These are phyloP conservation scores for Ophiostoma perfectum DNA, from an alignment of 2,329 filamentous ascomycete genomes.

Conservation along the genomic window DNA sequence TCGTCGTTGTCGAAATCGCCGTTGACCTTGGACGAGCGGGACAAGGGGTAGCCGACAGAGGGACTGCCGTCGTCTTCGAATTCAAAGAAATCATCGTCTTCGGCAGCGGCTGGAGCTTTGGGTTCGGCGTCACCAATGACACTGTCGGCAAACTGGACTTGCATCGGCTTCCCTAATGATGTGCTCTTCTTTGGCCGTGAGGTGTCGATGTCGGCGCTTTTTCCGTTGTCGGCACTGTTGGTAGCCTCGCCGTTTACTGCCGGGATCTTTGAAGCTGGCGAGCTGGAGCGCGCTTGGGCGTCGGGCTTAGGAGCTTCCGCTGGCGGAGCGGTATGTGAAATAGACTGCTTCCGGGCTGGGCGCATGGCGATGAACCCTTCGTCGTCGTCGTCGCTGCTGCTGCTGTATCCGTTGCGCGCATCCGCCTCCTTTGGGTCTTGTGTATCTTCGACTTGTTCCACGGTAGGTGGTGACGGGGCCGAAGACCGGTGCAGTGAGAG, in stretches of 20 bases:
- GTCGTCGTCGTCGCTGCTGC: constrained; percentile 21
- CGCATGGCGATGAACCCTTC: constrained; percentile 26
- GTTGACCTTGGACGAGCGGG: constrained; percentile 17
- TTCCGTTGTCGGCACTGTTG: neutral
- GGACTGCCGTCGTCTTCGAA: constrained; percentile 33
- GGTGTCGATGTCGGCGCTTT: neutral
- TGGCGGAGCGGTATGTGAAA: neutral
- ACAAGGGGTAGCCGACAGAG: constrained; percentile 23
- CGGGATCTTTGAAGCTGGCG: neutral
- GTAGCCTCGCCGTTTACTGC: neutral
- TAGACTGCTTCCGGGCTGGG: constrained; percentile 14
- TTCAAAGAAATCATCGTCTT: constrained; percentile 26
- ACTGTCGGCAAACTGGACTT: constrained; percentile 5
- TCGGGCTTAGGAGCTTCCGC: neutral
- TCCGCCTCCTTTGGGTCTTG: neutral
- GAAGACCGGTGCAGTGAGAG: neutral
- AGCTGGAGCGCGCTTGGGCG: neutral
- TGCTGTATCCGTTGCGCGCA: neutral
- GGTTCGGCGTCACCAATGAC: neutral
- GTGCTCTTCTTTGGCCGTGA: neutral
- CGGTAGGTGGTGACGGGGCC: neutral
- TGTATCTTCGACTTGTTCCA: constrained; percentile 1
- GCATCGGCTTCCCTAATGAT: neutral
- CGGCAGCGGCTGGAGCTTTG: neutral
- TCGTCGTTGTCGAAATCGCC: constrained; percentile 17